Percentiles rank a stretch among this genome's conserved stretches.
These are phyloP conservation scores for Hyphopichia khmerensis DNA, from an alignment of 1,139 yeast genomes.

Conservation along the genomic window DNA sequence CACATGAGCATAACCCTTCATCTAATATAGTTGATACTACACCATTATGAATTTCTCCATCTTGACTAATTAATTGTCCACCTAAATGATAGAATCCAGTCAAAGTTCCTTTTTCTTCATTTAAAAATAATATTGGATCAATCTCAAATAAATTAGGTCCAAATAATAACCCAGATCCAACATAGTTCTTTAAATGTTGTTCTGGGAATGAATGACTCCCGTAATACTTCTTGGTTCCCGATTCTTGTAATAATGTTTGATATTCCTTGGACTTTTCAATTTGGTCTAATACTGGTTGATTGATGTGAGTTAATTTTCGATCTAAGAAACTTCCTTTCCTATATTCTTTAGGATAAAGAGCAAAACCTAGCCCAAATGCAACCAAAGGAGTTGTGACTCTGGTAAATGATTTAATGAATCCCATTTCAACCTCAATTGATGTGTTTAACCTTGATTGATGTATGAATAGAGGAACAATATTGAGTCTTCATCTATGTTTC, in stretches of 20 bases:
- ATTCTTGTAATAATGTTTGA: conserved; percentile 26
- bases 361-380: conserved; percentile 50
- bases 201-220: conserved; percentile 54
- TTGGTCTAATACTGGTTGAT: conserved; percentile 27
- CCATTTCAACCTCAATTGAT: neutral
- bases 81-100: conserved; percentile 74
- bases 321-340: conserved; percentile 24
- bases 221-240: conserved; percentile 20
- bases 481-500: no score
- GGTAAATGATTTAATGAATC: conserved; percentile 12
- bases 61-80: conserved; percentile 58
- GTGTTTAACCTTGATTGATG: no score
- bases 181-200: conserved; percentile 62
- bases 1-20: conserved; percentile 84
- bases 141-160: conserved; percentile 63
- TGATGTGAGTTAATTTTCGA: conserved; percentile 24
- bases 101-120: conserved; percentile 46
- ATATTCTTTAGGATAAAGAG: conserved; percentile 42
- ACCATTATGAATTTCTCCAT: conserved; percentile 85
- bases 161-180: conserved; percentile 63
- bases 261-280: conserved; percentile 34
- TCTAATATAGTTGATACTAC: conserved; percentile 79
- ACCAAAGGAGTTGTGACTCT: conserved; percentile 31
- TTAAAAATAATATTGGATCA: conserved; percentile 61
- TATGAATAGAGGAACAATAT: no score